A percentile compares a stretch with the other conserved stretches of the same genome.
Conservation (phyloP, 306 rosid species). For the Vigna reflexopilosa region DNA sequence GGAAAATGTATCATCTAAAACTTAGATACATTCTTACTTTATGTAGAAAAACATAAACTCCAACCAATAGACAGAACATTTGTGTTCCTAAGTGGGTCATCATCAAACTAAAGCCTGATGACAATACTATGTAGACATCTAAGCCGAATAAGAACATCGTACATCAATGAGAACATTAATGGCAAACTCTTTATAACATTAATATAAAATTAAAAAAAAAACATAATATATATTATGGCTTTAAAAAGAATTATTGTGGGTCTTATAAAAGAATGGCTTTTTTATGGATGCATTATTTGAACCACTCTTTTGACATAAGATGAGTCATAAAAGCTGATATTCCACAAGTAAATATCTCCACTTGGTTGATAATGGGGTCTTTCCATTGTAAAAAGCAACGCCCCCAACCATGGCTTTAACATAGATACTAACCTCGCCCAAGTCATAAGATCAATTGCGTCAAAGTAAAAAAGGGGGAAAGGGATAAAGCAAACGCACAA, state of each 20-base stretch:
- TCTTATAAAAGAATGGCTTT: conserved; percentile 30
- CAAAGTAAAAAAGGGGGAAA: conserved; percentile 29
- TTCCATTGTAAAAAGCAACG: conserved; percentile 41
- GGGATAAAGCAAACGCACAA: conserved; percentile 36
- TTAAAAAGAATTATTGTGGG: conserved; percentile 25
- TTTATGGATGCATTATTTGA: not conserved
- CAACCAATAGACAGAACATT: not conserved
- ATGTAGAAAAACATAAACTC: too few species aligned
- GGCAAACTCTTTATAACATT: not conserved
- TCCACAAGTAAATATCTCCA: conserved; percentile 39
- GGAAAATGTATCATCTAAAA: too few species aligned
- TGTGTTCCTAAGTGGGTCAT: not conserved
- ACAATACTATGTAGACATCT: not conserved
- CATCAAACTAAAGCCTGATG: not conserved
- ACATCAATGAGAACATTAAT: not conserved
- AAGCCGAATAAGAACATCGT: conserved; percentile 2
- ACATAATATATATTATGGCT: not conserved
- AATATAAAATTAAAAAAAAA: conserved; percentile 2
- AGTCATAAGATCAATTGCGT: conserved; percentile 38
- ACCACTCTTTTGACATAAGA: conserved; percentile 32
- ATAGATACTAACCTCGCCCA: conserved; percentile 10
- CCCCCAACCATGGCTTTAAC: conserved; percentile 43
- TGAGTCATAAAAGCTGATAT: conserved; percentile 41
- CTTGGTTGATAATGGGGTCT: conserved; percentile 34
- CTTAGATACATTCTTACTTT: too few species aligned